Conservation (phyloP, 257 asterid species). For the Prunella vulgaris region DNA sequence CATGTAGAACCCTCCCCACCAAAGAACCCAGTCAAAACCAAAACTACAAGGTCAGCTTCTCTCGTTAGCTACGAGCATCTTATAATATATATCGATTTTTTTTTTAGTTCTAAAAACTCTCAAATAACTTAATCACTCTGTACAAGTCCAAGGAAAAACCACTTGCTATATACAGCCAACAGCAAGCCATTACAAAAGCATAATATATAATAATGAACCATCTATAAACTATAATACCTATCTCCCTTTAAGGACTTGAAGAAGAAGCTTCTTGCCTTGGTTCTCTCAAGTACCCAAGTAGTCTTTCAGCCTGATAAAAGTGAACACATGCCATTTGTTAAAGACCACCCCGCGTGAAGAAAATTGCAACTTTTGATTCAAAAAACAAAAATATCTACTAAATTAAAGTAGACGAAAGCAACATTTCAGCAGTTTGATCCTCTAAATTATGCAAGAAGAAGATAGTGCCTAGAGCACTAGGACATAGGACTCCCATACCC, state of each 20-base stretch:
- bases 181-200: slow-evolving; percentile 36
- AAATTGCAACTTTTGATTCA: slow-evolving; percentile 21
- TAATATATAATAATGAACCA: slow-evolving; percentile 28
- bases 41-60: slow-evolving; percentile 44
- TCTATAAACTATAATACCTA: slow-evolving; percentile 31
- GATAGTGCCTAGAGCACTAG: background rate
- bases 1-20: slow-evolving; percentile 21
- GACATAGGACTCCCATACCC: slow-evolving; percentile 16
- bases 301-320: slow-evolving; percentile 82
- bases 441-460: slow-evolving; percentile 16
- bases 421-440: slow-evolving; percentile 19
- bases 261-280: slow-evolving; percentile 85
- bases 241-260: slow-evolving; percentile 47
- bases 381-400: background rate
- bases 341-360: background rate
- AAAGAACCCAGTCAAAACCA: slow-evolving; percentile 36
- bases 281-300: slow-evolving; percentile 89
- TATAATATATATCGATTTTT: slow-evolving; percentile 15
- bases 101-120: slow-evolving; percentile 13
- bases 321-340: slow-evolving; percentile 10
- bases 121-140: slow-evolving; percentile 50
- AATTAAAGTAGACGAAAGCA: slow-evolving; percentile 21
- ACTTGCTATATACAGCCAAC: slow-evolving; percentile 48
- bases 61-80: slow-evolving; percentile 38
- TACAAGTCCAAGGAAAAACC: slow-evolving; percentile 42